Conservation (phyloP, 2,329 filamentous ascomycete species). For the Alternaria brassicicola region DNA sequence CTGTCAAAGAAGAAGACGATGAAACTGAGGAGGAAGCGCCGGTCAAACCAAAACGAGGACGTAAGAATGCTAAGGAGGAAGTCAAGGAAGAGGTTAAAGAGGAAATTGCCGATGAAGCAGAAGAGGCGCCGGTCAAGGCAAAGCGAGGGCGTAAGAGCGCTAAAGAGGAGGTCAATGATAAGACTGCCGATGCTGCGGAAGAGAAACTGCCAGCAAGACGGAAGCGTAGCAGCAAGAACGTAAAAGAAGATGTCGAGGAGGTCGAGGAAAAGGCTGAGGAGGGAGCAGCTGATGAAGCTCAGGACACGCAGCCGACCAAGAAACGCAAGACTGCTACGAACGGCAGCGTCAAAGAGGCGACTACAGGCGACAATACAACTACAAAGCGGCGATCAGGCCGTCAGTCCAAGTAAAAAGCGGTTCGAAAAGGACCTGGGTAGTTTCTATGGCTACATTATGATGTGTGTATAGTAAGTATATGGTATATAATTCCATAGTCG, state of each 20-base stretch:
- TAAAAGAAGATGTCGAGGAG: constrained; percentile 26
- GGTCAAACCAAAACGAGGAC: constrained; percentile 27
- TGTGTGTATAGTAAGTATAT: not conserved
- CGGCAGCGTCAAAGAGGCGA: constrained; percentile 10
- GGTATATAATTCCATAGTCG: not conserved
- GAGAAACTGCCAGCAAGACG: constrained; percentile 18
- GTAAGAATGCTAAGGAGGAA: constrained; percentile 33
- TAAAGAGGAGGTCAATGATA: constrained; percentile 29
- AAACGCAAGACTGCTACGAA: constrained; percentile 31
- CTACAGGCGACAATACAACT: constrained; percentile 21
- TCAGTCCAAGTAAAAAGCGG: constrained; percentile 15
- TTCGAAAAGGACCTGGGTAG: not conserved
- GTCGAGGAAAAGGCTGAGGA: constrained; percentile 22
- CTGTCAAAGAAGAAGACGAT: constrained; percentile 30
- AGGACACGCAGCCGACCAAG: constrained; percentile 28
- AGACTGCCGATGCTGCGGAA: constrained; percentile 31
- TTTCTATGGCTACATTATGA: not conserved
- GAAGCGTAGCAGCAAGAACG: constrained; percentile 10
- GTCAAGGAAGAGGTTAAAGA: constrained; percentile 25
- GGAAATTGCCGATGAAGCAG: constrained; percentile 19
- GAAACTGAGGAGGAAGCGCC: constrained; percentile 14
- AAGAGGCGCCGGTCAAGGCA: constrained; percentile 16
- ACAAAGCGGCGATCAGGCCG: constrained; percentile 35
- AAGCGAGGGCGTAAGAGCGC: constrained; percentile 32
- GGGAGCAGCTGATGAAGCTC: constrained; percentile 36